Base-by-base conservation (phyloP, 805 yeast genomes). In the Nematodospora valgi region DNA sequence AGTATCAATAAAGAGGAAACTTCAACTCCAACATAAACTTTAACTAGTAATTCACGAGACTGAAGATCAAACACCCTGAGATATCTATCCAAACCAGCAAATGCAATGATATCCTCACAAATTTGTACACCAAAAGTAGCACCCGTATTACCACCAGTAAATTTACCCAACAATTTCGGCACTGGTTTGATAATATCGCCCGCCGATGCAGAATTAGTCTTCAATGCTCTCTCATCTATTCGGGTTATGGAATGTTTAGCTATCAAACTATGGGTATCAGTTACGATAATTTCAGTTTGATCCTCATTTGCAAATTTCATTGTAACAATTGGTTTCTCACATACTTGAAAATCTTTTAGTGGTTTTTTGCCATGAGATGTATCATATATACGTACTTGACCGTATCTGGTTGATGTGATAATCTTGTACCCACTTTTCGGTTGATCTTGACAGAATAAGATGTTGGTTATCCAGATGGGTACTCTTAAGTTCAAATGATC, bases 1-100 rank as follows among this genome's bases (percentile, higher is more conserved):
- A 82, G 44, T 1, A 82, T 51, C 38, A 70, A 48, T 15, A 80
- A 71, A 19, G 67, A 61, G 16, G 73, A 70, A 12, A 86, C 69
- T 52, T 85, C 87, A 4, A 86, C 75, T 2, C 94, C 95, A 18
- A 82, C 50, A 48, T 75, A 91, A 4, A 86, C 83, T 51, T 87
- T 87, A 6, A 78, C 87, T 7, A 77, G 58, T 32, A 77, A 64
- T 28, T 75, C 74, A 34, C 94, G 70, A 1, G 78, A 59, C 2
- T 61, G 62, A 4, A 78, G 53, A 41, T 87, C 82, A 58, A 75
- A 91, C 3, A 85, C 86, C 39, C 96, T 73, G 18, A 86, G 68
- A 49, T 87, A 91, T 49, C 96, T 72, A 52, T 93, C 98, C 15
- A 89, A 70, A 0, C 96, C 95, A 28, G 95, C 97, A 13, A 86